Percentiles rank a stretch among this genome's conserved stretches.
phyloP scores from a whole-genome alignment of 441 rosid genomes.

The Erodium texanum region DNA sequence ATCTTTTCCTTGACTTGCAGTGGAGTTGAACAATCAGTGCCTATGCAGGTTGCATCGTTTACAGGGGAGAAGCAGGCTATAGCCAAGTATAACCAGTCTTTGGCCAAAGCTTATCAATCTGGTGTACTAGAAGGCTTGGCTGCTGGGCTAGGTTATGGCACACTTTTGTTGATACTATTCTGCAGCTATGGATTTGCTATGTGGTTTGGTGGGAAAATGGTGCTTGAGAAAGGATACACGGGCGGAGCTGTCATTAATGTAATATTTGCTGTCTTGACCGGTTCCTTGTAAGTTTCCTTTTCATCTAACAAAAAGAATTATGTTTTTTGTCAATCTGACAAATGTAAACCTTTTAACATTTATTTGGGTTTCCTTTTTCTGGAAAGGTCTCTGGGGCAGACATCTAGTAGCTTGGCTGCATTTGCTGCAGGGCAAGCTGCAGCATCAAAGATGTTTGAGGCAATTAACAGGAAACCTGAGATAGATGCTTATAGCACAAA shows the following conservation, averaged over 20 bases:
- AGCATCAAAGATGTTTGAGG: constrained; percentile 73
- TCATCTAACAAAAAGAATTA: background rate
- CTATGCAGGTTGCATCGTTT: constrained; percentile 57
- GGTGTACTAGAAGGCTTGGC: constrained; percentile 49
- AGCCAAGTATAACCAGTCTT: constrained; percentile 40
- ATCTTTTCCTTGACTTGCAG: background rate
- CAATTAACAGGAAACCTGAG: constrained; percentile 42
- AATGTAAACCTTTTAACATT: background rate
- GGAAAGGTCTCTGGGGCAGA: constrained; percentile 58
- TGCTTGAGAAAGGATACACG: constrained; percentile 41
- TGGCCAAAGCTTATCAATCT: constrained; percentile 46
- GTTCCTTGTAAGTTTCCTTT: constrained; percentile 46
- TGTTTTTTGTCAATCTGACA: too few relatives aligned
- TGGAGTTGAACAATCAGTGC: background rate
- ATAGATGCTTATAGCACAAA: constrained; percentile 51
- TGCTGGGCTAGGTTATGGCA: constrained; percentile 52
- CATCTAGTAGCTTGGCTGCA: constrained; percentile 48
- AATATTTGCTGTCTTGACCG: constrained; percentile 44
- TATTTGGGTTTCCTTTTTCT: constrained; percentile 1
- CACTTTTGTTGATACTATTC: constrained; percentile 29
- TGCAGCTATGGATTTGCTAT: constrained; percentile 45
- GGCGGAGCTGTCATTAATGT: constrained; percentile 60
- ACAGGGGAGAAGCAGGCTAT: constrained; percentile 60
- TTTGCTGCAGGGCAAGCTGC: constrained; percentile 71
- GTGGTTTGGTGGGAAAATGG: constrained; percentile 51